Evolutionary conservation across 176 grass and related monocot species (phyloP).

Genomic region (Ampelocalamus luodianensis): DNA sequence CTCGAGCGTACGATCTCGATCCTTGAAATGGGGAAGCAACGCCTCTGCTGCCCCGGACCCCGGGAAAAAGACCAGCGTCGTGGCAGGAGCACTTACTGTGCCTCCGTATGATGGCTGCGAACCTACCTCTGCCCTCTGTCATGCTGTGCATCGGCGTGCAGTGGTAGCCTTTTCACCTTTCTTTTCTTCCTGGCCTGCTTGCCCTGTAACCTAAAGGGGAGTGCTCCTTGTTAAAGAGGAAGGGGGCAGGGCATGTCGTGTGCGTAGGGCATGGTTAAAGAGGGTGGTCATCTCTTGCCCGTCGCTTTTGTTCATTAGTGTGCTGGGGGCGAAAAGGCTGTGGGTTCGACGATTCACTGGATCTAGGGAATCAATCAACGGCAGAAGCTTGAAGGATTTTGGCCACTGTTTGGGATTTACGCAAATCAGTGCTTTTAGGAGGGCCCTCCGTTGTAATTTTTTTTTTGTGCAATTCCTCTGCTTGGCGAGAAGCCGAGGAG

Average conservation of each 20-base stretch:
- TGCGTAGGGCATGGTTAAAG: constrained; percentile 34
- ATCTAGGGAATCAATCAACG: constrained; percentile 3
- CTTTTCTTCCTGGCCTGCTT: not conserved
- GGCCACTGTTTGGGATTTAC: constrained; percentile 31
- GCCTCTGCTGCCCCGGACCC: constrained; percentile 6
- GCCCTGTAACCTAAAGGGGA: constrained; percentile 33
- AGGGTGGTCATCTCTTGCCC: constrained; percentile 28
- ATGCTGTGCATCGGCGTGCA: not conserved
- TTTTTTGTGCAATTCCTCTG: too few relatives aligned
- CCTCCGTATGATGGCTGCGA: constrained; percentile 1
- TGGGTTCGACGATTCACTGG: constrained; percentile 27
- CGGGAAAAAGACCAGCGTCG: not conserved
- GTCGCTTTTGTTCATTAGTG: constrained; percentile 14
- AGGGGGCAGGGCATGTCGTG: not conserved
- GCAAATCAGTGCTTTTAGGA: too few relatives aligned
- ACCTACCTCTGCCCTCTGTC: not conserved
- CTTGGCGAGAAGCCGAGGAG: too few relatives aligned
- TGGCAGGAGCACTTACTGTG: not conserved
- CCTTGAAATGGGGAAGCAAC: not conserved
- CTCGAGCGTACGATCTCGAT: not conserved
- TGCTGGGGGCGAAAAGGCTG: constrained; percentile 37
- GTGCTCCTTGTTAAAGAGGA: constrained; percentile 4
- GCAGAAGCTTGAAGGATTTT: constrained; percentile 24
- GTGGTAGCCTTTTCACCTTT: constrained; percentile 11
- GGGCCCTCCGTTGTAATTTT: too few relatives aligned